Percentiles rank a stretch among this genome's conserved stretches.
These are phyloP conservation scores for Auriculariales sp. DNA, from an alignment of 768 basidiomycete genomes.

Conservation along the genomic window DNA sequence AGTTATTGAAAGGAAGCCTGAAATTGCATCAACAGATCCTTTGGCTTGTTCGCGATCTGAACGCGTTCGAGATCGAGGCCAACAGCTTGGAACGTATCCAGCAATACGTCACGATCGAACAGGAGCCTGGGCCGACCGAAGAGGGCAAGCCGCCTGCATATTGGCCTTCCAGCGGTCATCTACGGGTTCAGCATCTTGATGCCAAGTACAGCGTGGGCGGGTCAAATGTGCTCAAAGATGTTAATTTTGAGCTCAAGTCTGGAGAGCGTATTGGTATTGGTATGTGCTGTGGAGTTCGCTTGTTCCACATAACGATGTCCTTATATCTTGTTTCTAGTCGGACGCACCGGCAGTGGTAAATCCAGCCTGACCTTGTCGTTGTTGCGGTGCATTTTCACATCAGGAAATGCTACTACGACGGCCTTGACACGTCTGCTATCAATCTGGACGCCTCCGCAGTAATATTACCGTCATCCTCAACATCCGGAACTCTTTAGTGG, in stretches of 20 bases:
- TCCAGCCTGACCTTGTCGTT: slow-evolving; percentile 36
- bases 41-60: slow-evolving; percentile 19
- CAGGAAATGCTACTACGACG: slow-evolving; percentile 40
- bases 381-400: slow-evolving; percentile 40
- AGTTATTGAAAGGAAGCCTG: slow-evolving; percentile 12
- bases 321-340: slow-evolving; percentile 22
- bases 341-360: slow-evolving; percentile 48
- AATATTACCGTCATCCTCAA: slow-evolving; percentile 40
- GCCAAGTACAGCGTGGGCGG: slow-evolving; percentile 42
- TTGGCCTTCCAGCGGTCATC: slow-evolving; percentile 44
- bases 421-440: slow-evolving; percentile 27
- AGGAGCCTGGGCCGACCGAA: slow-evolving; percentile 28
- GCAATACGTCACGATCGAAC: slow-evolving; percentile 41
- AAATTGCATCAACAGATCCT: slow-evolving; percentile 11
- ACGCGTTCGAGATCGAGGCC: slow-evolving; percentile 31
- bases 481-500: slow-evolving; percentile 40
- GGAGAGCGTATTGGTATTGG: slow-evolving; percentile 46
- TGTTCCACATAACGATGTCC: background rate
- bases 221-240: slow-evolving; percentile 40
- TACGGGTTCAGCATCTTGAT: slow-evolving; percentile 35
- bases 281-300: slow-evolving; percentile 12
- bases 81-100: slow-evolving; percentile 34
- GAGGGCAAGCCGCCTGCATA: slow-evolving; percentile 39
- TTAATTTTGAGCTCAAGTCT: slow-evolving; percentile 34
- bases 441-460: slow-evolving; percentile 35